These are phyloP conservation scores for Penicillium sp. DNA, from an alignment of 2,329 filamentous ascomycete genomes.

Conservation along the genomic window DNA sequence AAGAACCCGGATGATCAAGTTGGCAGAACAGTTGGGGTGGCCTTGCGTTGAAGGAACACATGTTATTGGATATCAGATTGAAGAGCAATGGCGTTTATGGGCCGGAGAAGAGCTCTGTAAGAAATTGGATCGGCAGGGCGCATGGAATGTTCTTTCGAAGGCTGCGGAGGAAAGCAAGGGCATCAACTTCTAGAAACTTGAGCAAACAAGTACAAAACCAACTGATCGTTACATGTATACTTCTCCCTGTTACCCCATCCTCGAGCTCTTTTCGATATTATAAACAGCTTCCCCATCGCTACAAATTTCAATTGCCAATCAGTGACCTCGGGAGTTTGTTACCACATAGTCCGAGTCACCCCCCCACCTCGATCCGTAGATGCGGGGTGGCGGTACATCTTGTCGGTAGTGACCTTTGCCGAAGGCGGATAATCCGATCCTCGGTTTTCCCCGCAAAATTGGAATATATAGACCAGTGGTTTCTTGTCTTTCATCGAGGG, in stretches of 20 bases:
- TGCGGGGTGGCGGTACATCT: neutral
- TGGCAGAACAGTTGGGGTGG: slow-evolving; percentile 13
- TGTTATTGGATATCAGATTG: slow-evolving; percentile 21
- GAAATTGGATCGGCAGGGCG: slow-evolving; percentile 12
- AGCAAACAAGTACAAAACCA: neutral
- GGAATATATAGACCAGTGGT: neutral
- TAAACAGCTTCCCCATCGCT: too few species aligned
- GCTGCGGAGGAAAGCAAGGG: slow-evolving; percentile 16
- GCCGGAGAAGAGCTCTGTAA: slow-evolving; percentile 13
- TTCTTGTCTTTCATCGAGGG: neutral
- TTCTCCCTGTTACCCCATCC: neutral
- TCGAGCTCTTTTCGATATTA: too few species aligned
- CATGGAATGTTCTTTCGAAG: slow-evolving; percentile 15
- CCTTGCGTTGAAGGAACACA: slow-evolving; percentile 21
- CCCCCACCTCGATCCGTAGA: too few species aligned
- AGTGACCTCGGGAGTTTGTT: too few species aligned
- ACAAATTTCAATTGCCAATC: too few species aligned
- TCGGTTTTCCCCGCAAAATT: neutral
- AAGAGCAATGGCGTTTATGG: slow-evolving; percentile 20
- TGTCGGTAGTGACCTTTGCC: neutral
- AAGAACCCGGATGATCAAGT: slow-evolving; percentile 32
- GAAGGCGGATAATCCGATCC: neutral
- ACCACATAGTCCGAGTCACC: too few species aligned
- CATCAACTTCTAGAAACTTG: slow-evolving; percentile 14
- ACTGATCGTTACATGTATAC: neutral